These are phyloP conservation scores for Paramarasmius palmivorus DNA, from an alignment of 1,284 basidiomycete genomes.

Conservation along the genomic window DNA sequence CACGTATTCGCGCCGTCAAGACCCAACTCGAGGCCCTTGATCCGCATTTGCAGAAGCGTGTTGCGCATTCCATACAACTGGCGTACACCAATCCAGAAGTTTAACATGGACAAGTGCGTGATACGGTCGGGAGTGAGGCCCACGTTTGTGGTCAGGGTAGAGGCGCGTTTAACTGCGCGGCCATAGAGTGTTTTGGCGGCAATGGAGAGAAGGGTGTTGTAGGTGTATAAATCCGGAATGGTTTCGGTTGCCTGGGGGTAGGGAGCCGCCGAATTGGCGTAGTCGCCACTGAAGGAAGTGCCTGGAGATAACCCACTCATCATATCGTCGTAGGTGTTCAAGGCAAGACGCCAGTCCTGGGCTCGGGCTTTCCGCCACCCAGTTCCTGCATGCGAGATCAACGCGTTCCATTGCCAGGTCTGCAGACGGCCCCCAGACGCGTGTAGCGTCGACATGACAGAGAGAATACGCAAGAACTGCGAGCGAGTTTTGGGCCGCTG, in stretches of 20 bases:
- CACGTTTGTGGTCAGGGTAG: conserved; percentile 50
- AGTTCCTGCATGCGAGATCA: conserved; percentile 68
- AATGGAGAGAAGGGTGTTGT: conserved; percentile 64
- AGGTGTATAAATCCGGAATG: conserved; percentile 72
- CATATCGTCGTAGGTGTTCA: conserved; percentile 64
- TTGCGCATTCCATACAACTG: conserved; percentile 55
- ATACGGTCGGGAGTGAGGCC: conserved; percentile 56
- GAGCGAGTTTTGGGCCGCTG: conserved; percentile 55
- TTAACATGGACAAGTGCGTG: conserved; percentile 60
- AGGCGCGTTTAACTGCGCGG: conserved; percentile 50
- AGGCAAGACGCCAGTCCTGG: conserved; percentile 59
- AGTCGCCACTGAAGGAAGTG: conserved; percentile 29
- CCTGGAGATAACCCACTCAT: conserved; percentile 44
- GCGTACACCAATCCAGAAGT: conserved; percentile 49
- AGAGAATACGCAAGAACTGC: conserved; percentile 61
- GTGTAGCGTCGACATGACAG: conserved; percentile 59
- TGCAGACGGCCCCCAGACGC: conserved; percentile 50
- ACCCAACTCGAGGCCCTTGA: conserved; percentile 52
- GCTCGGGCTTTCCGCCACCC: conserved; percentile 58
- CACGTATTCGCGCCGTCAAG: conserved; percentile 67
- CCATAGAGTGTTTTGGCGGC: conserved; percentile 53
- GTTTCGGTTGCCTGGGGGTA: conserved; percentile 22
- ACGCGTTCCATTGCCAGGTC: conserved; percentile 71
- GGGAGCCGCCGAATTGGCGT: no score
- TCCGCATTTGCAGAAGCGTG: conserved; percentile 50